phyloP scores from a whole-genome alignment of 495 filamentous ascomycete genomes.

The Trichoderma erinaceum region DNA sequence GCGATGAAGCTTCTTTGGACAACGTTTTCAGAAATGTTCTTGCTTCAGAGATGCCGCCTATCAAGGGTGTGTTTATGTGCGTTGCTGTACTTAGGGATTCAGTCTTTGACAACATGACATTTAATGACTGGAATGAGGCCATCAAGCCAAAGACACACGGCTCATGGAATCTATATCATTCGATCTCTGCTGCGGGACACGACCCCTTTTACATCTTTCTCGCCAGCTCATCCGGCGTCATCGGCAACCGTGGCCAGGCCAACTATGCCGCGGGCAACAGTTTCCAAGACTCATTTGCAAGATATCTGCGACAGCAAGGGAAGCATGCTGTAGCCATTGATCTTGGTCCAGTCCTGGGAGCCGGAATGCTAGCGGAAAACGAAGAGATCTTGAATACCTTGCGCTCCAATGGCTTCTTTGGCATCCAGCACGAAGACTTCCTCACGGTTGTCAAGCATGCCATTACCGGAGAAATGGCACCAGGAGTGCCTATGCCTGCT shows the following conservation, averaged over 20 bases:
- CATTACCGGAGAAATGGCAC: conserved; percentile 14
- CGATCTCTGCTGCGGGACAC: conserved; percentile 22
- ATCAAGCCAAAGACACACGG: conserved; percentile 37
- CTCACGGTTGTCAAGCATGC: conserved; percentile 25
- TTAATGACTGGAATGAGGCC: conserved; percentile 27
- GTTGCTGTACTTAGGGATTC: conserved; percentile 38
- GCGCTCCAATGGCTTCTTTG: conserved; percentile 25
- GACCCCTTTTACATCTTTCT: conserved; percentile 18
- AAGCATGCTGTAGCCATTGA: conserved; percentile 38
- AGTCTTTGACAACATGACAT: conserved; percentile 36
- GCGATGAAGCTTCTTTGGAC: conserved; percentile 17
- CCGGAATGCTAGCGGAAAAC: conserved; percentile 26
- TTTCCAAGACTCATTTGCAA: conserved; percentile 42
- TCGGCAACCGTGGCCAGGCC: conserved; percentile 45
- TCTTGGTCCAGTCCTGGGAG: conserved; percentile 35
- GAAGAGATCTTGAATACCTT: conserved; percentile 22
- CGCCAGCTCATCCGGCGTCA: conserved; percentile 36
- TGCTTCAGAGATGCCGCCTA: conserved; percentile 27
- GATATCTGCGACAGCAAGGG: conserved; percentile 27
- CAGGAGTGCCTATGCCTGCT: conserved; percentile 19
- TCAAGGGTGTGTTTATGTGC: conserved; percentile 37
- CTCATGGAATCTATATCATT: conserved; percentile 38
- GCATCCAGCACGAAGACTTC: conserved; percentile 24
- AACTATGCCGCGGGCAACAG: conserved; percentile 53
- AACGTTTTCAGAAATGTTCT: not conserved